These are phyloP conservation scores for Colletotrichum liriopes DNA, from an alignment of 2,329 filamentous ascomycete species.

Conservation along the genomic window DNA sequence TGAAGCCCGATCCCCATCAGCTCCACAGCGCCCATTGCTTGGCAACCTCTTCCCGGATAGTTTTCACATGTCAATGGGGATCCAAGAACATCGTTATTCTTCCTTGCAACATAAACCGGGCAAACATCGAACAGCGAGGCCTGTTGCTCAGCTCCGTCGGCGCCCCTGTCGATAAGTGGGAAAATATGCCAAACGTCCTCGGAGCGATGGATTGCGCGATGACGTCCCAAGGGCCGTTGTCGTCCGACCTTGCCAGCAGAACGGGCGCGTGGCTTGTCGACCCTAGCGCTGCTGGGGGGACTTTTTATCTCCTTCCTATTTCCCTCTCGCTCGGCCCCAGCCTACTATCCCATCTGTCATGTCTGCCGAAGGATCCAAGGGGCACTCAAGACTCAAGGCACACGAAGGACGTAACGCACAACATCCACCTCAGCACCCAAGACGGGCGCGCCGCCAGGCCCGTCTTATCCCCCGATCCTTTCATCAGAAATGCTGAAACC, in stretches of 20 bases:
- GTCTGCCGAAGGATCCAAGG: conserved; percentile 6
- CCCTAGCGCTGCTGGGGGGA: neutral
- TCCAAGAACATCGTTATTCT: neutral
- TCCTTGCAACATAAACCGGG: neutral
- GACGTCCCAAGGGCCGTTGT: neutral
- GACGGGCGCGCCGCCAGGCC: neutral
- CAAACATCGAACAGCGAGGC: neutral
- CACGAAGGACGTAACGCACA: neutral
- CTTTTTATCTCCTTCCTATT: conserved; percentile 36
- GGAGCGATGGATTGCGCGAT: conserved; percentile 9
- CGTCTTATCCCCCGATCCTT: neutral
- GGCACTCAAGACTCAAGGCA: neutral
- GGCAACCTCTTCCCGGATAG: neutral
- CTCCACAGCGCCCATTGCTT: neutral
- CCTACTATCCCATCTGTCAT: conserved; percentile 13
- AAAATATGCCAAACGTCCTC: neutral
- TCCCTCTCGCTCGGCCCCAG: conserved; percentile 5
- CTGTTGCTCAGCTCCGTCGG: rapidly evolving
- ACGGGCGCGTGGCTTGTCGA: neutral
- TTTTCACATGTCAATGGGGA: conserved; percentile 17
- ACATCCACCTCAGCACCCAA: neutral
- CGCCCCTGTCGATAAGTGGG: neutral
- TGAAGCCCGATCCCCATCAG: neutral
- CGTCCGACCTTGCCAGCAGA: neutral
- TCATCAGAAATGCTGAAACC: neutral